Percentiles rank a stretch among this genome's conserved stretches.
Evolutionary conservation across 73 alveolate species (phyloP).

Genomic region (Stentor coeruleus): DNA sequence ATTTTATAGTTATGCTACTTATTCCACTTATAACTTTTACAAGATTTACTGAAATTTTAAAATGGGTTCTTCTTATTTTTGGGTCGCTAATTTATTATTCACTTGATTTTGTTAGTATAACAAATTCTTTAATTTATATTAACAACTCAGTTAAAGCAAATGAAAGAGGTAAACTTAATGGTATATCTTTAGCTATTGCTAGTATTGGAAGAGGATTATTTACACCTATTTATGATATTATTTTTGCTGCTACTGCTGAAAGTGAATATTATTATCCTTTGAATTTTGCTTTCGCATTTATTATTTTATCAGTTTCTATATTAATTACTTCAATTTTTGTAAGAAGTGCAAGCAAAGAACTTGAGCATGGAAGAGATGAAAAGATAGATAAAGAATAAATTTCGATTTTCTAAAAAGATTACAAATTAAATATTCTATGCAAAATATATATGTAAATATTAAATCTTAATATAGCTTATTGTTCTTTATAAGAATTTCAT

Average conservation of each 20-base stretch:
- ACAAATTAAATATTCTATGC: no score
- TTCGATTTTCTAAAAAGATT: no score
- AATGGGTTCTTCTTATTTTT: background rate
- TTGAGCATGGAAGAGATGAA: no score
- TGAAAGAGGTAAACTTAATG: conserved; percentile 16
- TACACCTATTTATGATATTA: background rate
- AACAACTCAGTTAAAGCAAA: background rate
- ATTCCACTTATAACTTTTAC: background rate
- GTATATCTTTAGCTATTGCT: background rate
- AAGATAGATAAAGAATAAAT: no score
- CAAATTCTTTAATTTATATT: background rate
- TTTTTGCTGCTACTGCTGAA: background rate
- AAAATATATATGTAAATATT: no score
- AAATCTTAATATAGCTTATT: no score
- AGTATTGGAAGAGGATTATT: background rate
- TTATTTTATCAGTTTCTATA: background rate
- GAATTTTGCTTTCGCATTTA: background rate
- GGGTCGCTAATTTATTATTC: background rate
- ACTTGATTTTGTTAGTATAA: background rate
- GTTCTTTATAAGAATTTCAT: no score
- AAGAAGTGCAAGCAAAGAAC: no score
- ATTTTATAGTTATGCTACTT: background rate
- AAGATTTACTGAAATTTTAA: background rate
- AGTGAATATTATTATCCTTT: background rate
- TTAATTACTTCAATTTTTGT: background rate